Conservation (phyloP, 208 protist genomes). For the Trypanosoma vivax region DNA sequence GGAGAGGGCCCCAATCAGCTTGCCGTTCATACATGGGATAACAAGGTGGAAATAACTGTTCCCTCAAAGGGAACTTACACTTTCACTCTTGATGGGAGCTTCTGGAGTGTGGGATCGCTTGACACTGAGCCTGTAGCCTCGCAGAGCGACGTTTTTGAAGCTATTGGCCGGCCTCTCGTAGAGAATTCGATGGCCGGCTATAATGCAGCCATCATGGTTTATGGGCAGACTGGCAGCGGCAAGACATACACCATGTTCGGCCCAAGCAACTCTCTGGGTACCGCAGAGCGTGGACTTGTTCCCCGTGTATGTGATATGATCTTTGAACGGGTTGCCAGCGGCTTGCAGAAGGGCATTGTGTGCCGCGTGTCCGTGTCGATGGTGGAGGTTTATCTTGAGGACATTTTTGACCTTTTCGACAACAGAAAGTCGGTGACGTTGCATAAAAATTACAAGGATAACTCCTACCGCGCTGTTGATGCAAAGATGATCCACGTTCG, state of each 20-base stretch:
- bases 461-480: constrained; percentile 86
- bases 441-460: constrained; percentile 76
- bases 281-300: constrained; percentile 61
- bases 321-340: constrained; percentile 48
- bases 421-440: constrained; percentile 74
- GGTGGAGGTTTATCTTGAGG: constrained; percentile 95
- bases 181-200: constrained; percentile 85
- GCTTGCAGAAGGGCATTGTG: constrained; percentile 52
- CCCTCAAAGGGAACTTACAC: constrained; percentile 64
- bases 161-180: constrained; percentile 78
- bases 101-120: constrained; percentile 76
- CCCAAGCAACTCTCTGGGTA: constrained; percentile 44
- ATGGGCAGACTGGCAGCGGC: constrained; percentile 85
- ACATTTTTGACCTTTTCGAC: constrained; percentile 92
- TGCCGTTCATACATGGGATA: constrained; percentile 60
- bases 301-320: constrained; percentile 83
- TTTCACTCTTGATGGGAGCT: constrained; percentile 92
- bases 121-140: constrained; percentile 34
- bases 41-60: constrained; percentile 57
- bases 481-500: constrained; percentile 67
- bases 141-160: constrained; percentile 88
- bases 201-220: constrained; percentile 85
- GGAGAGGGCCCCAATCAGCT: constrained; percentile 29
- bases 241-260: constrained; percentile 85
- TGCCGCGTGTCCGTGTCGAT: constrained; percentile 74